Base-by-base conservation (phyloP, 768 basidiomycete genomes). In the Kwoniella sp. region DNA sequence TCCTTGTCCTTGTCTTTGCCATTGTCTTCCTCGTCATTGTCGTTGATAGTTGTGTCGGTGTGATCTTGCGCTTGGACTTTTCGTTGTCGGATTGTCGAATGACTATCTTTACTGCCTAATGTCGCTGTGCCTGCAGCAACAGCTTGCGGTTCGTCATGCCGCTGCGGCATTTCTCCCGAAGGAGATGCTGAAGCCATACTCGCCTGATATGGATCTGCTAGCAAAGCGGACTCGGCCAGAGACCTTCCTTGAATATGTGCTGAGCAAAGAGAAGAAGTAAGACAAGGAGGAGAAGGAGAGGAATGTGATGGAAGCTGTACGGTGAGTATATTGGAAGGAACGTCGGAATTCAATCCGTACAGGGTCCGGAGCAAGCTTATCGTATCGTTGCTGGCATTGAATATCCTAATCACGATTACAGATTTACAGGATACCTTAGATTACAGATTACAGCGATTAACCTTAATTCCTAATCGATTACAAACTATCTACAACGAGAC, bases 81-180 rank as follows among this genome's bases (percentile, higher is more conserved):
- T 40, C 68, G 60, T 57, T 65, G 68, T 29, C 68, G 68, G 37
- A 61, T 25, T 22, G 61, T 63, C 12, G 61, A 22, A 27, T 67
- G 55, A n/a, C 33, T 17, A 50, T 47, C 36, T 49, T 22, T 6
- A 44, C 40, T 33, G 40, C 40, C 40, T 19, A 44, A 15, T 10
- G 40, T 44, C 17, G 40, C 40, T 44, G 40, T 33, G 33, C 5
- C 33, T 33, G 33, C 33, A 33, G 7, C 33, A 5, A 13, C 33
- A 33, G 33, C 33, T 6, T 6, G 33, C 5, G 7, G 5, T 13
- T 33, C 33, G 33, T 33, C 40, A 3, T 44, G 40, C 40, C 40
- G 40, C 40, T 44, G 40, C 40, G 40, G 40, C 8, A 19, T 15
- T 6, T 44, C 8, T 9, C 8, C 10, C 40, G 40, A 15, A 44